Conservation (phyloP, 768 basidiomycete genomes). For the Boletus rubropictus region DNA sequence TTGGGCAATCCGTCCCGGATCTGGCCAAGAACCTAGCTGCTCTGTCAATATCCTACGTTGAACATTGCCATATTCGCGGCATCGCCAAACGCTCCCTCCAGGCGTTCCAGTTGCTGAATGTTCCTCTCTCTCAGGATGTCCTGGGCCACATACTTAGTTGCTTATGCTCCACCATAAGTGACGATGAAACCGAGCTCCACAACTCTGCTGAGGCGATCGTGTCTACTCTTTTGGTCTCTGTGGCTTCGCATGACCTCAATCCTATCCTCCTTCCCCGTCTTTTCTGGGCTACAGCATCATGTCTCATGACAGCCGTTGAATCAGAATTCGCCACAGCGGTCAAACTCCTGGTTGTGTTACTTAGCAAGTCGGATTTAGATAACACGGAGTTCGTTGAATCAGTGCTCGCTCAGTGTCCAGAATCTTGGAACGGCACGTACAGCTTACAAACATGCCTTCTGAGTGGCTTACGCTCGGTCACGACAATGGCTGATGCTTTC, state of each 20-base stretch:
- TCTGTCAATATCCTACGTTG: conserved; percentile 77
- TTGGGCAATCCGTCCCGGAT: conserved; percentile 65
- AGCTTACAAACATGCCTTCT: conserved; percentile 68
- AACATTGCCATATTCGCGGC: conserved; percentile 78
- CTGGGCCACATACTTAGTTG: conserved; percentile 77
- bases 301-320: conserved; percentile 78
- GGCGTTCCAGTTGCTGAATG: conserved; percentile 77
- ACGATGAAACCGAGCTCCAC: conserved; percentile 70
- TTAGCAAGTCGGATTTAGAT: conserved; percentile 66
- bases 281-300: conserved; percentile 83
- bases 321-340: conserved; percentile 69
- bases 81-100: conserved; percentile 87
- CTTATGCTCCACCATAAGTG: conserved; percentile 77
- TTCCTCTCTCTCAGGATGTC: conserved; percentile 62
- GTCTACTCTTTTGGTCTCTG: conserved; percentile 62
- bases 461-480: conserved; percentile 73
- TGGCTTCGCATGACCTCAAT: conserved; percentile 51
- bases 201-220: conserved; percentile 81
- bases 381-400: conserved; percentile 62
- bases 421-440: conserved; percentile 60
- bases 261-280: conserved; percentile 67
- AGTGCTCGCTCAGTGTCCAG: conserved; percentile 62
- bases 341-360: conserved; percentile 55
- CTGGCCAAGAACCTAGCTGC: conserved; percentile 75
- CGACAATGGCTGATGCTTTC: conserved; percentile 62